A percentile compares a stretch with the other conserved stretches of the same genome.
These are phyloP conservation scores for Salix purpurea DNA, from an alignment of 345 rosid genomes.

Conservation along the genomic window DNA sequence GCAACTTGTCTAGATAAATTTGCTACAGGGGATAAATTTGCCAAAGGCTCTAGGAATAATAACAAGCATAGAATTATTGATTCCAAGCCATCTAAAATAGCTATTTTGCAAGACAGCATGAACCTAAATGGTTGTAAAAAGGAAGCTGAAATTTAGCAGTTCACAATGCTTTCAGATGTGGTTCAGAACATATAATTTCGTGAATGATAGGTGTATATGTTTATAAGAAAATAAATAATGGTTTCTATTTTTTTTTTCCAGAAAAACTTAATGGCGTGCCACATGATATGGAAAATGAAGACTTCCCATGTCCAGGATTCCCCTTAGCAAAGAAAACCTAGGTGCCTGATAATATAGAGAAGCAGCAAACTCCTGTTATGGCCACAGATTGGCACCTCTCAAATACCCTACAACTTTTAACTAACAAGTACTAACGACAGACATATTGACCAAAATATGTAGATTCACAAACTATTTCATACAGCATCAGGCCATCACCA, in stretches of 20 bases:
- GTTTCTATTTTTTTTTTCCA: not conserved
- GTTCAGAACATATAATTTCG: not conserved
- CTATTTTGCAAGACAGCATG: not conserved
- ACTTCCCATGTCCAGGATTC: conserved; percentile 8
- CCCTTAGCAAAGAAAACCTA: not conserved
- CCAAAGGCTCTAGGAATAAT: not conserved
- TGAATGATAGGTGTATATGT: not conserved
- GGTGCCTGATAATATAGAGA: not conserved
- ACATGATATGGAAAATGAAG: not conserved
- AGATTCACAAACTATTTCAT: not conserved
- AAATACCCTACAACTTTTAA: not conserved
- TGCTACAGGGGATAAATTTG: not conserved
- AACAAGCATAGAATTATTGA: not conserved
- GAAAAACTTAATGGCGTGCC: not conserved
- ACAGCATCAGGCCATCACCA: not conserved
- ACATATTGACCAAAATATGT: not conserved
- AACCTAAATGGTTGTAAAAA: not conserved
- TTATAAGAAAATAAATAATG: not conserved
- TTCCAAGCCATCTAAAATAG: not conserved
- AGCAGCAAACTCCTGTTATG: not conserved
- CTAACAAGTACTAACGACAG: not conserved
- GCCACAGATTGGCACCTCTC: not conserved
- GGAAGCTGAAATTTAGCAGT: not conserved
- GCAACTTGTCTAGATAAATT: conserved; percentile 1
- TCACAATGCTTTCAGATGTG: not conserved